phyloP scores from a whole-genome alignment of 2,329 filamentous ascomycete genomes.

The Pleomassaria siparia region DNA sequence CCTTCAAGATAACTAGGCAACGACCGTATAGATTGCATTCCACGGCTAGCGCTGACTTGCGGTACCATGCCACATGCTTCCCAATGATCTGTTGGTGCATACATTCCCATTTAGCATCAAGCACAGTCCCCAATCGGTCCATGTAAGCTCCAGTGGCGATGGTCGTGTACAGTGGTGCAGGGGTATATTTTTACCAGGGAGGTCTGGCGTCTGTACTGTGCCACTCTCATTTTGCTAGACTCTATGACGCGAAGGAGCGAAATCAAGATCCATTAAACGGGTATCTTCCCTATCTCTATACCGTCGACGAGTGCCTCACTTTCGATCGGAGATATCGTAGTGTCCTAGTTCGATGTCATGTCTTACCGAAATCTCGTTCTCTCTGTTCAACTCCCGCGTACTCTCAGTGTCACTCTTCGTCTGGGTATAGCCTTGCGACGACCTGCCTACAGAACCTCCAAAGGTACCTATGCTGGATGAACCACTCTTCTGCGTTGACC shows the following conservation, averaged over 20 bases:
- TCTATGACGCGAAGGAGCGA: neutral
- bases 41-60: neutral
- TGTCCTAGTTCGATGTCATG: no score
- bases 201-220: constrained; percentile 1
- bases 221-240: neutral
- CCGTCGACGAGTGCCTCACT: neutral
- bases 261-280: neutral
- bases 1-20: neutral
- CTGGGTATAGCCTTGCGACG: no score
- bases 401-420: no score
- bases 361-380: neutral
- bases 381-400: no score
- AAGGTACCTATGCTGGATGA: no score
- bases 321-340: no score
- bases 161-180: constrained; percentile 1
- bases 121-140: neutral
- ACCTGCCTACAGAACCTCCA: no score
- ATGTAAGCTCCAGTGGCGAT: neutral
- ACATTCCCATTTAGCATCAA: neutral
- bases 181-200: constrained; percentile 1
- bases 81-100: neutral
- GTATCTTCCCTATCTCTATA: neutral
- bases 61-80: neutral
- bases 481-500: no score
- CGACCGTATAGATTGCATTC: neutral